Percentiles rank a stretch among this genome's conserved stretches.
Conservation (phyloP, 257 asterid species). For the Hygrophila difformis region DNA sequence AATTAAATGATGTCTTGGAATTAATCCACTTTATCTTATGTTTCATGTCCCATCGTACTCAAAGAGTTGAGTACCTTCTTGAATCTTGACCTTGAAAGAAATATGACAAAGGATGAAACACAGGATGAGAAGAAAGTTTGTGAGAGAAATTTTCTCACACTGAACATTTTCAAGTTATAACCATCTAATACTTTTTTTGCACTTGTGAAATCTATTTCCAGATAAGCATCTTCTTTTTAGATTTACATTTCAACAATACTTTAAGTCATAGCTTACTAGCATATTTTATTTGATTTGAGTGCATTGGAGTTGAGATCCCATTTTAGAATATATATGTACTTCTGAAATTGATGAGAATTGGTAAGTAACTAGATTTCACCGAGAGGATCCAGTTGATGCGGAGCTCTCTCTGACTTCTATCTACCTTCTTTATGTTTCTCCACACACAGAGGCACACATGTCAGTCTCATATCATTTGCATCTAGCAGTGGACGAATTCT, state of each 20-base stretch:
- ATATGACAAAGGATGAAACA: background rate
- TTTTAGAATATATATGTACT: constrained; percentile 17
- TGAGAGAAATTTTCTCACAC: constrained; percentile 13
- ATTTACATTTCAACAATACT: constrained; percentile 20
- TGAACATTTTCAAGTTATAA: constrained; percentile 13
- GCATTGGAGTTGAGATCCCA: constrained; percentile 11
- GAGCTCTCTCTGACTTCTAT: constrained; percentile 9
- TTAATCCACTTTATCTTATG: constrained; percentile 3
- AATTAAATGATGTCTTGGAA: constrained; percentile 9
- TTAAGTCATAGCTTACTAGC: constrained; percentile 6
- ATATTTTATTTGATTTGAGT: constrained; percentile 15
- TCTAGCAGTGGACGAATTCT: background rate
- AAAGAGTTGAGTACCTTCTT: constrained; percentile 11
- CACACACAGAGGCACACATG: constrained; percentile 7
- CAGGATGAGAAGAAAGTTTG: background rate
- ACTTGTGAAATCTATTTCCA: constrained; percentile 1
- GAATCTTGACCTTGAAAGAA: background rate
- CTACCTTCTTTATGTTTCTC: background rate
- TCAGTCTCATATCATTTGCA: background rate
- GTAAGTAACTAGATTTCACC: constrained; percentile 13
- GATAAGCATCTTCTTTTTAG: constrained; percentile 11
- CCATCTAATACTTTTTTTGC: constrained; percentile 7
- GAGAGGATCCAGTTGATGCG: constrained; percentile 11
- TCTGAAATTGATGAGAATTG: constrained; percentile 15
- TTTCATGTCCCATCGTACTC: constrained; percentile 6